Evolutionary conservation across 352 stramenopile species (phyloP), one percentile per base, ranked within the genome.

Genomic region (Globisporangium orthogonon): DNA sequence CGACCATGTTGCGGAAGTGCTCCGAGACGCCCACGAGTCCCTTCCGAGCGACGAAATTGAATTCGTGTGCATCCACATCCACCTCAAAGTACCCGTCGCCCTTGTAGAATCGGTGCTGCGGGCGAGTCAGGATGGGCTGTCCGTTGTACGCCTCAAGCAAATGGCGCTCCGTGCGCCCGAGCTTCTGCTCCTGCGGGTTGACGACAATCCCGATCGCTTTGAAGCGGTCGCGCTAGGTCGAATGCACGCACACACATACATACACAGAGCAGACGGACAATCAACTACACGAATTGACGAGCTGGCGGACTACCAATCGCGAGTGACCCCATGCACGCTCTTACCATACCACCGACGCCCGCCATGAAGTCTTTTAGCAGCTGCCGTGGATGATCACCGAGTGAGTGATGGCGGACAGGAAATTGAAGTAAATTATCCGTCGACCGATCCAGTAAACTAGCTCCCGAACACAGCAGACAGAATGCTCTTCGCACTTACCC

Each of bases 121-220:
- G 83, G 0, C 83, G 78, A 4, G 83, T 93, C 40, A 93, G 69
- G 58, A 93, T 89, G 0, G 80, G 83, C 49, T 93, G 83, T 0
- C 83, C 83, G 23, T 92, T 92, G 65, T 93, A 93, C 0, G 83
- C 89, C 57, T 93, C 83, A 3, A 93, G 67, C 47, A 93, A 61
- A 47, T 87, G 83, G 17, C 77, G 74, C 51, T 93, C 80, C 0
- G 81, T 88, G 29, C 83, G 76, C 7, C 83, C 80, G 6, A 93
- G 70, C 7, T 70, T 70, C 46, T 89, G 80, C 49, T 91, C 83
- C 40, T 81, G 62, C 3, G 83, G 76, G 45, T 93, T 93, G 1
- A 83, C 83, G 9, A 93, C 83, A 45, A 93, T 73, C 9, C 83
- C 83, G 41, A 93, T 93, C 7, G 83, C 83, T 50, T 93, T 93